phyloP scores from a whole-genome alignment of 1,139 yeast genomes.

The Arxiozyma bovina region DNA sequence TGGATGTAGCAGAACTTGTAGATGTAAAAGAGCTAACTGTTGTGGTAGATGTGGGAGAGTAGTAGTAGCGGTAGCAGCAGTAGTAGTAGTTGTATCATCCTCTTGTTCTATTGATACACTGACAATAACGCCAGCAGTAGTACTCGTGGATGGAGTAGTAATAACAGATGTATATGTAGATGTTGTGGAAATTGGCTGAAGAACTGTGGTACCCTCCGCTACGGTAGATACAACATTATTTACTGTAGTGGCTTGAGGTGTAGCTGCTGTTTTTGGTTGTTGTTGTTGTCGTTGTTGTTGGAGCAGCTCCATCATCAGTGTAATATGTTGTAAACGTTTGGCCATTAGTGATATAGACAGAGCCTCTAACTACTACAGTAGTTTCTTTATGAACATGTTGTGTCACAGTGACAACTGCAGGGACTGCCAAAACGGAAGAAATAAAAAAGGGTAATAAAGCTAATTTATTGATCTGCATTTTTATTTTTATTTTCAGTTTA shows the following conservation, averaged over 20 bases:
- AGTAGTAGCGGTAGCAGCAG: conserved; percentile 8
- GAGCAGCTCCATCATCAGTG: conserved; percentile 8
- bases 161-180: conserved; percentile 14
- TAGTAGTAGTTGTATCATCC: conserved; percentile 7
- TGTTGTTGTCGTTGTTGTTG: background rate
- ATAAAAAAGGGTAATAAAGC: conserved; percentile 27
- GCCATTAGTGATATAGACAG: conserved; percentile 23
- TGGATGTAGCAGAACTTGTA: conserved; percentile 15
- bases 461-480: conserved; percentile 24
- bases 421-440: conserved; percentile 31
- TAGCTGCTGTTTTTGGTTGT: background rate
- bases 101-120: too few relatives aligned
- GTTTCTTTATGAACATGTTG: conserved; percentile 22
- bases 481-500: background rate
- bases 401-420: conserved; percentile 33
- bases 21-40: conserved; percentile 12
- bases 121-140: conserved; percentile 4
- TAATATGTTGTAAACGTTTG: conserved; percentile 25
- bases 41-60: conserved; percentile 6
- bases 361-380: conserved; percentile 25
- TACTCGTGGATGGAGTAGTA: conserved; percentile 11
- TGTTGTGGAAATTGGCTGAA: conserved; percentile 7
- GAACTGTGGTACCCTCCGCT: background rate
- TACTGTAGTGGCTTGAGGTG: background rate
- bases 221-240: background rate